Evolutionary conservation across 2,329 filamentous ascomycete genomes (phyloP), one percentile per base, ranked within the genome.

Genomic region (Colletotrichum australisinense): DNA sequence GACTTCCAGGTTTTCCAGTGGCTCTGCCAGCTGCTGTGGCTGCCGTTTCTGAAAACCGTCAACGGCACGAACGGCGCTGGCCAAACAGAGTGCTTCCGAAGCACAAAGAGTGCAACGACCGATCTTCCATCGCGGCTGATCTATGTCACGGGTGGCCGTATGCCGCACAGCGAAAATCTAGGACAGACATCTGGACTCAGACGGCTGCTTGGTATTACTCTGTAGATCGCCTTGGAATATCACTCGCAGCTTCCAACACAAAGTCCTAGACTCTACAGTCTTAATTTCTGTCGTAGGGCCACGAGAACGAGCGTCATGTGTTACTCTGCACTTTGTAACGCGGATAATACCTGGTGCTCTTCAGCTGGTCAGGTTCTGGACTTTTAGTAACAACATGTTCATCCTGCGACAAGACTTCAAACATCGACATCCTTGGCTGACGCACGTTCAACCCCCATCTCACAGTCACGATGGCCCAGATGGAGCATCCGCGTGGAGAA

Each of bases 381-480:
- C 9, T 30, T 46, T 38, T 35, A 62, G 42, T 58, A 57, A 71
- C 55, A 42, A 60, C 53, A 46, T 35, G 69, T 52, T 72, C 68
- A 74, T 72, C 52, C 72, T 74, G 72, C 72, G 72, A 74, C 72
- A 42, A 42, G 26, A 68, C 63, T 49, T 68, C 72, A 72, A 74
- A 74, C 72, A 55, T 68, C 53, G 58, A 55, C 52, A 60, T 58
- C 63, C 72, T 74, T 68, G 68, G 58, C 68, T 64, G 63, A 73
- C 63, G 59, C 72, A 30, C 68, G n/a, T 57, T 52, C n/a, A 62
- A 58, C 68, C 62, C 46, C 62, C 46, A 55, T 35, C 32, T 46
- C 46, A 55, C 22, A 35, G 46, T 38, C n/a, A 55, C 46, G n/a
- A 35, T 26, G 14, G 12, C 46, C 46, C 12, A 55, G 16, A 64